These are phyloP conservation scores for Ustilago tritici DNA, from an alignment of 1,284 basidiomycete species.

Conservation along the genomic window DNA sequence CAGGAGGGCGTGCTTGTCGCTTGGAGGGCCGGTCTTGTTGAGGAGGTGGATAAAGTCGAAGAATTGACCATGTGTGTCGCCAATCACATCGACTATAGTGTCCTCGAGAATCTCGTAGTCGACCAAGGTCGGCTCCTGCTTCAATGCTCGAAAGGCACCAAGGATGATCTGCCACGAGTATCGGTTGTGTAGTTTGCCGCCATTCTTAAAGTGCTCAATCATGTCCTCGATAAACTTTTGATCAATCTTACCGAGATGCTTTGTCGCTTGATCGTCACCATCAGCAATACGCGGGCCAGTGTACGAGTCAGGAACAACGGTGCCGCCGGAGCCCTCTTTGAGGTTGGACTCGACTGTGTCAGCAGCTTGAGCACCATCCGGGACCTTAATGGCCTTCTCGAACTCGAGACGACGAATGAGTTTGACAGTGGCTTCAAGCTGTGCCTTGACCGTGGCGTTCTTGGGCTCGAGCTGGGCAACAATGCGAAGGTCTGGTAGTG, in stretches of 20 bases:
- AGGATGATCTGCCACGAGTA: slow-evolving; percentile 96
- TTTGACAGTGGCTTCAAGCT: slow-evolving; percentile 90
- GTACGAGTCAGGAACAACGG: slow-evolving; percentile 52
- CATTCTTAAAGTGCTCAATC: slow-evolving; percentile 92
- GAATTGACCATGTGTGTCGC: slow-evolving; percentile 74
- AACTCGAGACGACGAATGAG: slow-evolving; percentile 75
- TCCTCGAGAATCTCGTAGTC: slow-evolving; percentile 82
- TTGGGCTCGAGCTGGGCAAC: slow-evolving; percentile 87
- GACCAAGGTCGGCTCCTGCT: slow-evolving; percentile 84
- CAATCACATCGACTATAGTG: slow-evolving; percentile 72
- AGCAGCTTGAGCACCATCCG: slow-evolving; percentile 57
- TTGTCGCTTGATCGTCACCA: slow-evolving; percentile 74
- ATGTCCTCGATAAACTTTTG: slow-evolving; percentile 84
- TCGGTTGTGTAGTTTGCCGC: slow-evolving; percentile 80
- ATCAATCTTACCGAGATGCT: slow-evolving; percentile 69
- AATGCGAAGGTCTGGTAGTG: slow-evolving; percentile 62
- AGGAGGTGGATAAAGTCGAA: slow-evolving; percentile 92
- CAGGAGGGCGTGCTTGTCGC: slow-evolving; percentile 61
- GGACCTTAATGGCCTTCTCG: slow-evolving; percentile 64
- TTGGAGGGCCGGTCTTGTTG: slow-evolving; percentile 78
- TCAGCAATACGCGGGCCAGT: slow-evolving; percentile 58
- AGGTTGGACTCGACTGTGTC: slow-evolving; percentile 59
- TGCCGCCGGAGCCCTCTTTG: slow-evolving; percentile 55
- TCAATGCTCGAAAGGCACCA: slow-evolving; percentile 82
- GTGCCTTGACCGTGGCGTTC: slow-evolving; percentile 82